Conservation (phyloP, 2,329 filamentous ascomycete species). For the Metarhizium rileyi region DNA sequence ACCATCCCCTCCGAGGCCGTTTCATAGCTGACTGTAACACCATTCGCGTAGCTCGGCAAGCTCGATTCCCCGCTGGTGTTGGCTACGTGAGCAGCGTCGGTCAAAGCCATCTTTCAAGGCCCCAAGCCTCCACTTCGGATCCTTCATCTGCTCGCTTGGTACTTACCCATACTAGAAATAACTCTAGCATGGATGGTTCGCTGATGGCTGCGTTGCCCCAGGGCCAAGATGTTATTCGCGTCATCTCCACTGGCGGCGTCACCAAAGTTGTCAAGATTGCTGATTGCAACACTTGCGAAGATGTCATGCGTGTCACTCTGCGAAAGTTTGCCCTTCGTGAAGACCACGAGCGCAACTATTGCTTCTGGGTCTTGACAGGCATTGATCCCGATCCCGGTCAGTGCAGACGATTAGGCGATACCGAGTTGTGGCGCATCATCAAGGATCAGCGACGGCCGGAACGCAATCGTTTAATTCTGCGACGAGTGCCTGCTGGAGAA, state of each 20-base stretch:
- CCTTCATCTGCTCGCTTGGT: conserved; percentile 53
- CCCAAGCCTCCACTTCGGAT: conserved; percentile 35
- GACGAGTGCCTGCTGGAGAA: conserved; percentile 86
- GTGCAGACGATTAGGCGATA: conserved; percentile 74
- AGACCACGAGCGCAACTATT: conserved; percentile 89
- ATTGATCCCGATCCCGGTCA: conserved; percentile 72
- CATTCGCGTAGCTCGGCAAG: conserved; percentile 33
- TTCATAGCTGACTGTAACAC: conserved; percentile 36
- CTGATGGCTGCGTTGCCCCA: conserved; percentile 78
- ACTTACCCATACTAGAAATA: conserved; percentile 63
- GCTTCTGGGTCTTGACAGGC: conserved; percentile 88
- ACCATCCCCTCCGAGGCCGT: neutral
- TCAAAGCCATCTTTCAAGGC: conserved; percentile 23
- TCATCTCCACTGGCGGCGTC: conserved; percentile 84
- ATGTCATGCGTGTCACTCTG: conserved; percentile 82
- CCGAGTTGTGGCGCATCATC: conserved; percentile 83
- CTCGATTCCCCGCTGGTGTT: conserved; percentile 48
- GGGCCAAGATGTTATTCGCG: conserved; percentile 81
- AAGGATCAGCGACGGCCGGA: conserved; percentile 78
- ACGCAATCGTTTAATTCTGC: conserved; percentile 78
- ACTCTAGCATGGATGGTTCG: conserved; percentile 75
- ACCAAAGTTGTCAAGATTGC: conserved; percentile 92
- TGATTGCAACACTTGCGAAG: conserved; percentile 82
- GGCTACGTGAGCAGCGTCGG: conserved; percentile 38
- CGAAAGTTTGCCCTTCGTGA: conserved; percentile 82